Evolutionary conservation across 2,329 filamentous ascomycete species (phyloP).

Genomic region (Nemania abortiva): DNA sequence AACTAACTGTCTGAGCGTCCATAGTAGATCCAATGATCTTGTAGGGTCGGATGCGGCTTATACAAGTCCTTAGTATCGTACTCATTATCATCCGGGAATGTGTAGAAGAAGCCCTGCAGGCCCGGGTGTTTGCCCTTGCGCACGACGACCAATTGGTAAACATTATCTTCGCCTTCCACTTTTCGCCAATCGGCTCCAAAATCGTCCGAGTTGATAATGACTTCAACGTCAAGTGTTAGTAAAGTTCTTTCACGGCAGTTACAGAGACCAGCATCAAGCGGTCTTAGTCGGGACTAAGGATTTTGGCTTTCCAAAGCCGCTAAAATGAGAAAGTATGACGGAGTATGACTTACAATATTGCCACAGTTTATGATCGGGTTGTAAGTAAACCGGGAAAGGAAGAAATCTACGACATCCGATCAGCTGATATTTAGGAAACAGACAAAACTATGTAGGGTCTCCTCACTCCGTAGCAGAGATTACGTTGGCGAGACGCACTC

Average conservation of each 20-base stretch:
- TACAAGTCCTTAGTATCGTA: conserved; percentile 61
- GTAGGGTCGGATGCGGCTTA: conserved; percentile 54
- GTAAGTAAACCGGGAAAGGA: conserved; percentile 53
- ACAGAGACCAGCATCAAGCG: background rate
- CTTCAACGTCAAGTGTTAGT: conserved; percentile 25
- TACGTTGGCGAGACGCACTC: conserved; percentile 53
- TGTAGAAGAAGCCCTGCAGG: conserved; percentile 48
- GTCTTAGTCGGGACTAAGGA: no score
- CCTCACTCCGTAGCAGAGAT: conserved; percentile 59
- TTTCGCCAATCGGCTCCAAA: conserved; percentile 58
- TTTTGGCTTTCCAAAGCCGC: background rate
- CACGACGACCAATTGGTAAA: conserved; percentile 56
- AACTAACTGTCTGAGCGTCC: conserved; percentile 55
- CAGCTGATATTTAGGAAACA: conserved; percentile 21
- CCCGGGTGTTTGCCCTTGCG: conserved; percentile 54
- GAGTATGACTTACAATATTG: conserved; percentile 53
- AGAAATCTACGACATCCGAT: conserved; percentile 48
- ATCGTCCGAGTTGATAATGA: conserved; percentile 56
- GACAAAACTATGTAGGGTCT: background rate
- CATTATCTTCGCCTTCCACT: conserved; percentile 49
- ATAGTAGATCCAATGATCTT: conserved; percentile 54
- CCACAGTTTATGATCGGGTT: conserved; percentile 54
- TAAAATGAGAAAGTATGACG: background rate
- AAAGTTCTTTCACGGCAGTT: background rate
- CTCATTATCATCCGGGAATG: conserved; percentile 52